Evolutionary conservation across 2,329 filamentous ascomycete species (phyloP).

Genomic region (Pleurostoma richardsiae): DNA sequence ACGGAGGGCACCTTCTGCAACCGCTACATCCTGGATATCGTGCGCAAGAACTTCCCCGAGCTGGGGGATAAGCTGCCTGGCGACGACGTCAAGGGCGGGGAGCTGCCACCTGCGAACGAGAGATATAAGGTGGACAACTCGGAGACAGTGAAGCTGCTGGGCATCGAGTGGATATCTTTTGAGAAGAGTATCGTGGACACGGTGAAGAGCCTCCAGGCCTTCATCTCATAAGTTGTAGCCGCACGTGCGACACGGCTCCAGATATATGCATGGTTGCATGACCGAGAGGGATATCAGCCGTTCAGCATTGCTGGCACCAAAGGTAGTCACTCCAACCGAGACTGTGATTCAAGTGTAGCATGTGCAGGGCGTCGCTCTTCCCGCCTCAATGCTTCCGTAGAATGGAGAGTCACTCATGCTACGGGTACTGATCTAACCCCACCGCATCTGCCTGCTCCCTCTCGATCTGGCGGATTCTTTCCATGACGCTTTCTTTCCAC

Average conservation of each 20-base stretch:
- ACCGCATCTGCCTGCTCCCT: no score
- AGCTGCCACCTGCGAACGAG: slow-evolving; percentile 28
- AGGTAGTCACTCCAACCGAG: no score
- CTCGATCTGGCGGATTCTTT: slow-evolving; percentile 32
- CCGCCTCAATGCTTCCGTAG: no score
- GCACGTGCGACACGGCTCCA: not conserved
- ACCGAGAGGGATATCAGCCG: no score
- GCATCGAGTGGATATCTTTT: slow-evolving; percentile 55
- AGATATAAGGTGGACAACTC: slow-evolving; percentile 54
- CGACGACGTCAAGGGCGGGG: slow-evolving; percentile 37
- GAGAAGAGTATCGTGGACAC: slow-evolving; percentile 61
- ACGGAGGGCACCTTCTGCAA: slow-evolving; percentile 42
- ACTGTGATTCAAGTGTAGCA: no score
- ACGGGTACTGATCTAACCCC: no score
- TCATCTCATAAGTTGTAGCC: slow-evolving; percentile 19
- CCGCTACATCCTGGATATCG: slow-evolving; percentile 34
- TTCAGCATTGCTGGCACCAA: no score
- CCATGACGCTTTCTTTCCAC: slow-evolving; percentile 61
- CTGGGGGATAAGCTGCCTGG: slow-evolving; percentile 40
- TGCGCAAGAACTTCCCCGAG: slow-evolving; percentile 44
- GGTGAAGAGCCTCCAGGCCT: slow-evolving; percentile 55
- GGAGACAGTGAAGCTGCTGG: slow-evolving; percentile 53
- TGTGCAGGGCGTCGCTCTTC: no score
- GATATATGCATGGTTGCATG: no score
- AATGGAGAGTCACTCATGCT: no score